These are phyloP conservation scores for Ulvella scutata DNA, from an alignment of 139 green algal genomes.

Conservation along the genomic window DNA sequence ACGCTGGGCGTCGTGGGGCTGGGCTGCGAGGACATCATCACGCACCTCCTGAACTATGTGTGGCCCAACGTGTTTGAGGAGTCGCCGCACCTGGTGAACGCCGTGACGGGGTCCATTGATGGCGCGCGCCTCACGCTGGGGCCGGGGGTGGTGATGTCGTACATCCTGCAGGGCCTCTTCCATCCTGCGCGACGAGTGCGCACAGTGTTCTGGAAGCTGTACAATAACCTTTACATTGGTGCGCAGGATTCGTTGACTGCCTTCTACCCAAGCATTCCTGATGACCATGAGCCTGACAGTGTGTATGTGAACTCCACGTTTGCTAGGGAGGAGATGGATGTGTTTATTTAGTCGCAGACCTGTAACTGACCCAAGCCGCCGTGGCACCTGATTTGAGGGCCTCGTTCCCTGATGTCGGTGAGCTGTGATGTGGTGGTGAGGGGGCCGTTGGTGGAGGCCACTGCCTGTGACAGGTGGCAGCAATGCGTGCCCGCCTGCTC, in stretches of 20 bases:
- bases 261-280: constrained; percentile 48
- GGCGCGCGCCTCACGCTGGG: constrained; percentile 76
- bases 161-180: constrained; percentile 85
- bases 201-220: constrained; percentile 92
- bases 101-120: constrained; percentile 81
- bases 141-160: constrained; percentile 70
- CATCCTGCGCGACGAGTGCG: constrained; percentile 86
- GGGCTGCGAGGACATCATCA: constrained; percentile 90
- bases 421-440: no score
- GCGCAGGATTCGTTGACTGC: constrained; percentile 74
- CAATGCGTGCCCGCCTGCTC: no score
- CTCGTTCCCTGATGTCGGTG: no score
- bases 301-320: constrained; percentile 61
- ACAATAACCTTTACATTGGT: constrained; percentile 98
- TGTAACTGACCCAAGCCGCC: no score
- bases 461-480: no score
- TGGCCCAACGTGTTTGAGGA: constrained; percentile 99
- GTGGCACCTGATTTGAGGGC: no score
- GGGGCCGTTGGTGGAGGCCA: no score
- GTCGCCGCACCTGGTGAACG: constrained; percentile 85
- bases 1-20: constrained; percentile 76
- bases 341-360: constrained; percentile 70
- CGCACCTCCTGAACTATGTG: constrained; percentile 94
- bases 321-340: constrained; percentile 75
- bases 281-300: constrained; percentile 35